phyloP scores from a whole-genome alignment of 192 early-diverging fungal genomes.

The Backusella australiensis region DNA sequence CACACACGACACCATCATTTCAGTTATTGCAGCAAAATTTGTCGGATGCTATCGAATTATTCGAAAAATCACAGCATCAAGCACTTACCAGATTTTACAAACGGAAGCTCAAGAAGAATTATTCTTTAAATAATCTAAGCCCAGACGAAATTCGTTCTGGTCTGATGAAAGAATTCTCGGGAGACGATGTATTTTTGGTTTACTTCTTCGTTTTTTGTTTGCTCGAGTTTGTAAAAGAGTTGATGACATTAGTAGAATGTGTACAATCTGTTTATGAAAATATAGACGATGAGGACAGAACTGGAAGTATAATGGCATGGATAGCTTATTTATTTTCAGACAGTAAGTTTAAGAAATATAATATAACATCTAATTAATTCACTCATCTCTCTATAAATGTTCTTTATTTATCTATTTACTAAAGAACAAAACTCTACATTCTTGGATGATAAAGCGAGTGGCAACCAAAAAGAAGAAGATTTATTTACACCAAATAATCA shows the following conservation, averaged over 20 bases:
- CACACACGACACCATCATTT: constrained; percentile 2
- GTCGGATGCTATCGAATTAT: constrained; percentile 41
- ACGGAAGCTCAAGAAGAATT: not conserved
- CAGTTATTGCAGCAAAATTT: constrained; percentile 31
- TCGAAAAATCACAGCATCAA: constrained; percentile 44
- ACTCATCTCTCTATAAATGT: not conserved
- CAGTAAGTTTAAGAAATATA: not conserved
- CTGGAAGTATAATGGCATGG: not conserved
- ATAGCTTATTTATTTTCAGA: not conserved
- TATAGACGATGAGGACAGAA: not conserved
- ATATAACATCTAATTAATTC: not conserved
- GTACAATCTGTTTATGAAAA: constrained; percentile 10
- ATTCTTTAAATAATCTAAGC: not conserved
- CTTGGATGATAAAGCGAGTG: not conserved
- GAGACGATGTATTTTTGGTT: constrained; percentile 68
- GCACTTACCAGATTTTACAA: constrained; percentile 43
- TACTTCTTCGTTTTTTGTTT: constrained; percentile 77
- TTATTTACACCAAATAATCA: constrained; percentile 17
- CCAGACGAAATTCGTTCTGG: not conserved
- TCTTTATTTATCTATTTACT: not conserved
- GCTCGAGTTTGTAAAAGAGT: constrained; percentile 68
- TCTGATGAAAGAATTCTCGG: not conserved
- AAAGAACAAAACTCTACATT: not conserved
- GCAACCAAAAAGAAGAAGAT: not conserved
- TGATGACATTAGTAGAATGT: constrained; percentile 42